Evolutionary conservation across 768 basidiomycete genomes (phyloP).

Genomic region (Suillus subalutaceus): DNA sequence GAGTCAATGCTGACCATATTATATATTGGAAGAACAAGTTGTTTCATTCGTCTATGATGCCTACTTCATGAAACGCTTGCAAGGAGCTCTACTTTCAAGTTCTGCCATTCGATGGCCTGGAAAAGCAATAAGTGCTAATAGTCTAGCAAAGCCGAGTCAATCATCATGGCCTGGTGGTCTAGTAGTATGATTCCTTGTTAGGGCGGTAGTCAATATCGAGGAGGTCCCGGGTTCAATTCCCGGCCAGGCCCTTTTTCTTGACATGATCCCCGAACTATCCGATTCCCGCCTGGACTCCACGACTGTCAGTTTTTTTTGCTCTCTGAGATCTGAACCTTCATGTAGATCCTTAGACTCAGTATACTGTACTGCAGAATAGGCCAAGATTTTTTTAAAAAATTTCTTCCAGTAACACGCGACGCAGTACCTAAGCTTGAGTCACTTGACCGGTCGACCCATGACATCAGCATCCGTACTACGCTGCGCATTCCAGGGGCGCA

Average conservation of each 20-base stretch:
- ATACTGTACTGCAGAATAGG: no score
- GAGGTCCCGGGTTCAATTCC: slow-evolving; percentile 91
- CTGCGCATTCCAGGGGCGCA: no score
- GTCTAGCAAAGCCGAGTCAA: not conserved
- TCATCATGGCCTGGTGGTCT: slow-evolving; percentile 54
- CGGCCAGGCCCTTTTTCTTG: slow-evolving; percentile 59
- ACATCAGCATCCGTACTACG: no score
- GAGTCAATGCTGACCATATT: slow-evolving; percentile 1
- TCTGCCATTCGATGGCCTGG: not conserved
- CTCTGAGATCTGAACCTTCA: no score
- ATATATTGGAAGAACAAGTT: not conserved
- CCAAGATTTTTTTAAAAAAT: no score
- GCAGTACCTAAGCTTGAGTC: no score
- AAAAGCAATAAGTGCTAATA: not conserved
- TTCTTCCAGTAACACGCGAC: no score
- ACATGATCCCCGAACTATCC: not conserved
- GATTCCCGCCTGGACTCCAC: no score
- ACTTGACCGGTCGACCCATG: no score
- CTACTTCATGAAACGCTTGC: not conserved
- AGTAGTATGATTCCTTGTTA: slow-evolving; percentile 71
- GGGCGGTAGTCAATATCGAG: slow-evolving; percentile 47
- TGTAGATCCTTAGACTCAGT: no score
- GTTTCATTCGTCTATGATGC: not conserved
- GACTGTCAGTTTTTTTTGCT: no score
- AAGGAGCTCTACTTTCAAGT: not conserved